Base-by-base conservation (phyloP, 768 basidiomycete genomes). In the Hortiboletus flavorubellus region DNA sequence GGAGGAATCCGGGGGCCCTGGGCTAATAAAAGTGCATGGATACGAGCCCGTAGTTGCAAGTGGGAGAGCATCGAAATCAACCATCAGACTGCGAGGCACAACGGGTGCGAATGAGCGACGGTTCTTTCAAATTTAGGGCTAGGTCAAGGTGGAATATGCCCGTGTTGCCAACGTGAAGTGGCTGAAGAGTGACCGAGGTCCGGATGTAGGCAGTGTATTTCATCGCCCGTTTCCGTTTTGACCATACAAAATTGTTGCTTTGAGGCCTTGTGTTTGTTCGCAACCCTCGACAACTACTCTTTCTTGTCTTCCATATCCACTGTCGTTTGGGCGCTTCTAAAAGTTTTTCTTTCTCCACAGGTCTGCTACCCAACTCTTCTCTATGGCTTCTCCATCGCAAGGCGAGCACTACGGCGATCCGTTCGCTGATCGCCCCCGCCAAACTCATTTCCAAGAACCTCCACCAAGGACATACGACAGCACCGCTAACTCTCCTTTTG, bases 381-480 rank as follows among this genome's bases (percentile, higher is more conserved):
- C 12, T 37, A 71, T 71, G 70, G 59, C 71, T 41, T 66, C 64
- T 47, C 55, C 67, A 6, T 56, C 72, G 51, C 70, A 68, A 30
- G 66, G 64, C 45, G 70, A 70, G 55, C 70, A 65, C 16, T 77
- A 78, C 49, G 75, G 72, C 31, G 87, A 92, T 68, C 91, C 91
- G 7, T 92, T 91, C 68, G 77, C 83, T 46, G 89, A 91, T 73
- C 77, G 82, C 21, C 79, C 82, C 52, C 82, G 78, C 51, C 80
- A 78, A 49, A 73, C 81, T 41, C 84, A 82, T 48, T 70, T 72
- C 51, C 88, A 87, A 64, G 74, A 79, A 35, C 86, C 87, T 59
- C 79, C 81, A 53, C 59, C 75, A 38, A 70, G 72, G 30, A 75
- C 80, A 38, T 80, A 77, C 59, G 72, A 71, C 51, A 69, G 69